Evolutionary conservation across 225 moss, liverwort and hornwort species (phyloP), one percentile per base, ranked within the genome.

Genomic region (Neckera pumila): DNA sequence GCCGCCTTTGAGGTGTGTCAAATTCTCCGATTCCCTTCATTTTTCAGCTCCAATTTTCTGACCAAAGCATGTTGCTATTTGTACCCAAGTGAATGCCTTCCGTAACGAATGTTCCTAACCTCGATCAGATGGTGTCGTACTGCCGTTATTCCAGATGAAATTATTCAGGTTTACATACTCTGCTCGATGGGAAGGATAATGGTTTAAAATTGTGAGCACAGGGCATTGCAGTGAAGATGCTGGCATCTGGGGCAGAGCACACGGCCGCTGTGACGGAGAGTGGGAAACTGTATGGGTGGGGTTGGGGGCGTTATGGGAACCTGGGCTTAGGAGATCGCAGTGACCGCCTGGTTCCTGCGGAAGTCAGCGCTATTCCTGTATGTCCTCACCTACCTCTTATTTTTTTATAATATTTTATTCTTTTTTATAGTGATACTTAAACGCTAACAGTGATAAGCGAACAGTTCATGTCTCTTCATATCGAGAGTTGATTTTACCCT

Each of bases 231-330:
- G 95, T 95, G 91, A 95, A 91, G 86, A 92, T 95, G 91, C 86
- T 95, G 90, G 94, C 95, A 53, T 93, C 95, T 86, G 95, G 95
- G 8, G 95, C 95, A 51, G 95, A 95, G 90, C 95, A 95, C 85
- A 94, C 95, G 31, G 94, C 95, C 36, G 95, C 95, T 22, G 95
- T 95, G 78, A 92, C 95, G 25, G 92, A 91, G 88, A 93, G 57
- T 86, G 95, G 95, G 83, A 95, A 94, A 78, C 76, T 95, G 70
- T 95, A 88, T 86, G 95, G 95, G 40, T 95, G 95, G 95, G 95
- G 95, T 26, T 95, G 95, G 94, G 95, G 95, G 57, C 92, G 93
- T 42, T 94, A 94, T 79, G 95, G 95, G 17, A 95, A 95, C 90
- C 94, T 95, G 71, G 95, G 95, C 57, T 65, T 94, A 40, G 95